Conservation (phyloP, 2,329 filamentous ascomycete genomes). For the Aspergillus pseudonomiae region DNA sequence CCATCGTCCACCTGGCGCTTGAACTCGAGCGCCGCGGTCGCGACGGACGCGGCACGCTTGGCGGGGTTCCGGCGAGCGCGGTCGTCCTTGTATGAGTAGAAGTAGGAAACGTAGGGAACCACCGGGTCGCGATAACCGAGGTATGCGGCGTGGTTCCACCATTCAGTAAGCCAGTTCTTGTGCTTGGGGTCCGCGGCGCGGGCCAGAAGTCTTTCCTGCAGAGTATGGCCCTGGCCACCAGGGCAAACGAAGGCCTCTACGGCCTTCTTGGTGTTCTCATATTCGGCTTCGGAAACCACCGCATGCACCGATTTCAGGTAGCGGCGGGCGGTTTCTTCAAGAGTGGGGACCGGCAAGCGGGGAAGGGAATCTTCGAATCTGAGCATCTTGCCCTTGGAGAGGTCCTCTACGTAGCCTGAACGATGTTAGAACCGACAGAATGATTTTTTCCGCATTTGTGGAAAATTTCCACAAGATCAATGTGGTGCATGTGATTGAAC, state of each 20-base stretch:
- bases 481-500: slow-evolving; percentile 27
- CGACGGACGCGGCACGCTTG: slow-evolving; percentile 89
- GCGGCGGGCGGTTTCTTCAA: slow-evolving; percentile 65
- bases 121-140: slow-evolving; percentile 92
- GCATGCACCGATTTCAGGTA: slow-evolving; percentile 70
- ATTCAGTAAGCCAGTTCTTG: slow-evolving; percentile 95
- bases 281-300: slow-evolving; percentile 62
- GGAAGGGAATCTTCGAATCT: slow-evolving; percentile 69
- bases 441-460: neutral
- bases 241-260: slow-evolving; percentile 87
- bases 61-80: slow-evolving; percentile 81
- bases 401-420: slow-evolving; percentile 66
- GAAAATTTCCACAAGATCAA: neutral
- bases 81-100: slow-evolving; percentile 97
- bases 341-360: slow-evolving; percentile 62
- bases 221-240: slow-evolving; percentile 77
- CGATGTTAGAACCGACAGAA: neutral
- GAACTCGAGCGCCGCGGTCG: slow-evolving; percentile 85
- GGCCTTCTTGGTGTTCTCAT: slow-evolving; percentile 69
- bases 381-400: slow-evolving; percentile 65
- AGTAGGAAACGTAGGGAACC: slow-evolving; percentile 98
- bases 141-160: slow-evolving; percentile 98
- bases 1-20: slow-evolving; percentile 86
- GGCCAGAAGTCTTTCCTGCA: slow-evolving; percentile 86
- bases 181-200: slow-evolving; percentile 75